phyloP scores from a whole-genome alignment of 1,139 yeast species.

The Candida albicans region DNA sequence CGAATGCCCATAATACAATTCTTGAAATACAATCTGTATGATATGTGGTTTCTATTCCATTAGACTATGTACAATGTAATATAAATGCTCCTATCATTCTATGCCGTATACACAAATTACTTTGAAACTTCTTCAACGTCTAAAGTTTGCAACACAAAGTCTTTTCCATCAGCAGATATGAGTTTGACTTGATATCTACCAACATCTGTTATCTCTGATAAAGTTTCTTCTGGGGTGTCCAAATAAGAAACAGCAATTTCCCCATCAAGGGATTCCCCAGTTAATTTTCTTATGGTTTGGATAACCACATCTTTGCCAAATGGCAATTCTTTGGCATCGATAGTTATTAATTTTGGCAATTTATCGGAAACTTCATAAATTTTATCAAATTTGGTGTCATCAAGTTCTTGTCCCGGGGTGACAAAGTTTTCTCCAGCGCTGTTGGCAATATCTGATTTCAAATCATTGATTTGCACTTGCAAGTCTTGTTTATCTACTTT shows the following conservation, averaged over 20 bases:
- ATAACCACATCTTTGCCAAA: constrained; percentile 28
- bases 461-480: constrained; percentile 3
- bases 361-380: constrained; percentile 31
- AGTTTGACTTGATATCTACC: constrained; percentile 37
- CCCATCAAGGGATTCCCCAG: constrained; percentile 25
- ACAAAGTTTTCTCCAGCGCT: background rate
- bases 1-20: no score
- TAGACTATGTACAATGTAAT: constrained; percentile 3
- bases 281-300: constrained; percentile 24
- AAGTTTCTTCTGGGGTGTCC: constrained; percentile 15
- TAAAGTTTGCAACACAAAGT: constrained; percentile 7
- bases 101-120: constrained; percentile 4
- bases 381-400: constrained; percentile 17
- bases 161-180: constrained; percentile 24
- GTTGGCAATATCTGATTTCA: background rate
- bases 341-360: constrained; percentile 30
- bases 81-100: background rate
- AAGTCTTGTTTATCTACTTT: constrained; percentile 1
- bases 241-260: constrained; percentile 12
- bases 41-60: background rate
- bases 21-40: no score
- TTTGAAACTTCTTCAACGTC: constrained; percentile 9
- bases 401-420: constrained; percentile 1
- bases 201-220: constrained; percentile 21
- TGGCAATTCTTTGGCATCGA: constrained; percentile 26